Evolutionary conservation across 129 eudicot genomes (phyloP), one percentile per base, ranked within the genome.

Genomic region (Gnaphalium uliginosum): DNA sequence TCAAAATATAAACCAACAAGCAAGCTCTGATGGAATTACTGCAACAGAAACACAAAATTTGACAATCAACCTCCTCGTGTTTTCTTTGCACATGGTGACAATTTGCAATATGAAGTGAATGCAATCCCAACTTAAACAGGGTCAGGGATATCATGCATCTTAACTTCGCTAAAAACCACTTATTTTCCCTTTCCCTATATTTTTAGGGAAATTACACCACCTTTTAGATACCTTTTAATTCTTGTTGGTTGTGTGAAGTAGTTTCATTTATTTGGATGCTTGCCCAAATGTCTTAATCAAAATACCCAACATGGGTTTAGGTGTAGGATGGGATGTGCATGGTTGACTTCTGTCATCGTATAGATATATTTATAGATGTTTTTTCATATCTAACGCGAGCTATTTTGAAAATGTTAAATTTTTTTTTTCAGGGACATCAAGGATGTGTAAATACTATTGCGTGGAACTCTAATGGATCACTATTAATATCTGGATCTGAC

Each of bases 401-500:
- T 19, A 32, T 32, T 58, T 35, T 30, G 57, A 29, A 0, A 5
- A 17, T 24, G 2, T 24, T 59, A 18, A 37, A 33, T 29, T 37
- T 54, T 80, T 37, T 37, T 54, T 80, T 41, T 41, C 88, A 93
- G 98, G 97, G 91, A 79, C 97, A 93, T 80, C 81, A 56, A 57
- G 97, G 98, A 50, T 93, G 98, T 79, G 97, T 93, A 46, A 93
- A 93, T 80, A 81, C 93, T 59, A 80, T 93, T 56, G 90, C 96
- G 64, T 93, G 98, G 98, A 93, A 93, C 78, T 83, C 98, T 73
- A 78, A 66, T 65, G 98, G 98, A 75, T 90, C 98, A 8, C 88
- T 93, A 14, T 81, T 93, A 77, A 81, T 93, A 77, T 93, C 98
- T 41, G 98, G 98, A 82, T 93, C 98, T 58, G 98, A 93, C 73